Evolutionary conservation across 2,329 filamentous ascomycete species (phyloP).

Genomic region (Capronia americana): DNA sequence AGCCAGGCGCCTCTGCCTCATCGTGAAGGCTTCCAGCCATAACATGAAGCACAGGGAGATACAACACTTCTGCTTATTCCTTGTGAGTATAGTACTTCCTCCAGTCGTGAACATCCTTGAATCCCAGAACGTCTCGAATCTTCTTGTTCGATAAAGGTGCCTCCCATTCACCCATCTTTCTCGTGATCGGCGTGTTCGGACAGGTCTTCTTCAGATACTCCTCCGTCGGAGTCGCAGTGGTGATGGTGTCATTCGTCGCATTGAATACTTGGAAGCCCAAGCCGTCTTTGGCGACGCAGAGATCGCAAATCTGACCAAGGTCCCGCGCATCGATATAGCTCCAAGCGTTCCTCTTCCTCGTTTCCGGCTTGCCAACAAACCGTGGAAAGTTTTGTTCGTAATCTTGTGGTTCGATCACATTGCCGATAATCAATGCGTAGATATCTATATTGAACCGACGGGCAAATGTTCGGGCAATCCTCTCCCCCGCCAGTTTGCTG

Average conservation of each 20-base stretch:
- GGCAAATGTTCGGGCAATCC: constrained; percentile 63
- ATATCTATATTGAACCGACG: constrained; percentile 63
- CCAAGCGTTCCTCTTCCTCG: constrained; percentile 65
- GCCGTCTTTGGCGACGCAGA: constrained; percentile 59
- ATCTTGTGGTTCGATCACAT: constrained; percentile 67
- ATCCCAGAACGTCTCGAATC: constrained; percentile 64
- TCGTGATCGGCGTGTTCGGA: constrained; percentile 59
- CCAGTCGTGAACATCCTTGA: constrained; percentile 66
- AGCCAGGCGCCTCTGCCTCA: no score
- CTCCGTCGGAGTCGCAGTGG: constrained; percentile 58
- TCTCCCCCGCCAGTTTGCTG: constrained; percentile 65
- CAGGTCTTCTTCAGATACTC: constrained; percentile 59
- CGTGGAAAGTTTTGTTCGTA: constrained; percentile 61
- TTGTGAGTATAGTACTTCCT: constrained; percentile 50
- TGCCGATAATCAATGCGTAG: constrained; percentile 66
- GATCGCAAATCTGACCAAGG: constrained; percentile 66
- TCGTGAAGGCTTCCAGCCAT: background rate
- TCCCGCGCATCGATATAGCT: constrained; percentile 68
- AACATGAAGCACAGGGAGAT: background rate
- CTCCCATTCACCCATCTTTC: constrained; percentile 64
- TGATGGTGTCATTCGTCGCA: constrained; percentile 68
- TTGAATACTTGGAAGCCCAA: constrained; percentile 70
- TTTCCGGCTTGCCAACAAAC: constrained; percentile 58
- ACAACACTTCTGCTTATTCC: constrained; percentile 9
- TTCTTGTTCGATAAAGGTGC: constrained; percentile 67